Percentiles rank a stretch among this genome's conserved stretches.
Conservation (phyloP, 208 protist genomes). For the Trypanosomatidae sp. region DNA sequence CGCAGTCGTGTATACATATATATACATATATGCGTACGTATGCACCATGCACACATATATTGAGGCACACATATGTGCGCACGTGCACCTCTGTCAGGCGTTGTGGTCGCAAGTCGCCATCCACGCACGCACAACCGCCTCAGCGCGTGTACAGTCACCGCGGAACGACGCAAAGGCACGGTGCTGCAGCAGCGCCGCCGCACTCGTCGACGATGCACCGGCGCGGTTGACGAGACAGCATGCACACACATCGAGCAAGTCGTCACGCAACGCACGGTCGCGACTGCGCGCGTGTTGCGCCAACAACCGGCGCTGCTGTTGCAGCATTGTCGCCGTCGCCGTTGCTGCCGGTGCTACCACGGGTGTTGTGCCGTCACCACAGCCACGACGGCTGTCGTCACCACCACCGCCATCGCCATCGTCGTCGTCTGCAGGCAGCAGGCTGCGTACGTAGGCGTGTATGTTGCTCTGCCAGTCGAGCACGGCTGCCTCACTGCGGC, state of each 20-base stretch:
- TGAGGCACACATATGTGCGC: too few relatives aligned
- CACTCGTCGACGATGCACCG: slow-evolving; percentile 9
- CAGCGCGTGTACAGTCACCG: slow-evolving; percentile 7
- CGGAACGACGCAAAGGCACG: slow-evolving; percentile 28
- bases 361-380: too few relatives aligned
- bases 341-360: too few relatives aligned
- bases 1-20: slow-evolving; percentile 1
- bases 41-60: neutral
- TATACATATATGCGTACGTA: neutral
- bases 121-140: slow-evolving; percentile 15
- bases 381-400: slow-evolving; percentile 3
- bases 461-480: slow-evolving; percentile 76
- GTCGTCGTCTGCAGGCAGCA: slow-evolving; percentile 20
- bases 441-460: slow-evolving; percentile 17
- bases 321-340: too few relatives aligned
- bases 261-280: too few relatives aligned
- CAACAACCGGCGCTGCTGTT: too few relatives aligned
- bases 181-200: slow-evolving; percentile 23
- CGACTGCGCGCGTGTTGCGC: too few relatives aligned
- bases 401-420: slow-evolving; percentile 1
- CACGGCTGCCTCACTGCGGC: slow-evolving; percentile 6
- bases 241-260: slow-evolving; percentile 30
- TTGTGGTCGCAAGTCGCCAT: neutral
- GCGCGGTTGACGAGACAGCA: slow-evolving; percentile 48
- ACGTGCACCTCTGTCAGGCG: neutral